These are phyloP conservation scores for Moesziomyces parantarcticus DNA, from an alignment of 1,284 basidiomycete species.

Conservation along the genomic window DNA sequence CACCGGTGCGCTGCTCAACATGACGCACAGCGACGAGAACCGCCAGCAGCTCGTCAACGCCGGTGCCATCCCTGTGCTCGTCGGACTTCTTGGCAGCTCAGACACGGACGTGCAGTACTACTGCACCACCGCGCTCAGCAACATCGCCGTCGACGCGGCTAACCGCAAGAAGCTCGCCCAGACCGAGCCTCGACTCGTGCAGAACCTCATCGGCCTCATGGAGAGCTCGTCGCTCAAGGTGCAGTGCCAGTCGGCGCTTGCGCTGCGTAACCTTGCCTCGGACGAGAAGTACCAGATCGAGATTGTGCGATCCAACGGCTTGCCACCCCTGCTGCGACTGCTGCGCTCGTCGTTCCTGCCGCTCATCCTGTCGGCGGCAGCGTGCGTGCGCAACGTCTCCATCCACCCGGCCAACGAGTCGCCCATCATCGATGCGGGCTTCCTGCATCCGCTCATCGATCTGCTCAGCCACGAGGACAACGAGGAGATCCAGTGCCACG, in stretches of 20 bases:
- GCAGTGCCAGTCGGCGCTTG: constrained; percentile 97
- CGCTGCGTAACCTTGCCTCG: constrained; percentile 93
- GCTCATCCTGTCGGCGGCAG: constrained; percentile 97
- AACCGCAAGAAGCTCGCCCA: constrained; percentile 96
- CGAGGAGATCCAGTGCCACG: constrained; percentile 99
- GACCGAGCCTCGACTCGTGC: constrained; percentile 92
- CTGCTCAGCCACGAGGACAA: constrained; percentile 97
- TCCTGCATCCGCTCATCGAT: constrained; percentile 94
- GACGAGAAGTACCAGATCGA: constrained; percentile 99
- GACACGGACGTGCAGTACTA: constrained; percentile 99
- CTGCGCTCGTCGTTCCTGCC: constrained; percentile 97
- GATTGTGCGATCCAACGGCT: constrained; percentile 94
- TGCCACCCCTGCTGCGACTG: constrained; percentile 90
- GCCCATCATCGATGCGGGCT: constrained; percentile 98
- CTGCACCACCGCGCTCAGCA: constrained; percentile 97
- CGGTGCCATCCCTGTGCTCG: constrained; percentile 96
- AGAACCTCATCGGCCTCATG: constrained; percentile 95
- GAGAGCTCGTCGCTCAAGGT: constrained; percentile 97
- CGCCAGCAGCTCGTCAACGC: constrained; percentile 98
- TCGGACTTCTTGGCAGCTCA: constrained; percentile 91
- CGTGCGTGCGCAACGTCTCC: constrained; percentile 98
- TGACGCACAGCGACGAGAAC: constrained; percentile 98
- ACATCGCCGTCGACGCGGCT: constrained; percentile 78
- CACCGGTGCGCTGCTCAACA: constrained; percentile 96
- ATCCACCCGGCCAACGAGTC: constrained; percentile 99